phyloP scores from a whole-genome alignment of 2,329 filamentous ascomycete genomes.

The Pestalotiopsis sp. region DNA sequence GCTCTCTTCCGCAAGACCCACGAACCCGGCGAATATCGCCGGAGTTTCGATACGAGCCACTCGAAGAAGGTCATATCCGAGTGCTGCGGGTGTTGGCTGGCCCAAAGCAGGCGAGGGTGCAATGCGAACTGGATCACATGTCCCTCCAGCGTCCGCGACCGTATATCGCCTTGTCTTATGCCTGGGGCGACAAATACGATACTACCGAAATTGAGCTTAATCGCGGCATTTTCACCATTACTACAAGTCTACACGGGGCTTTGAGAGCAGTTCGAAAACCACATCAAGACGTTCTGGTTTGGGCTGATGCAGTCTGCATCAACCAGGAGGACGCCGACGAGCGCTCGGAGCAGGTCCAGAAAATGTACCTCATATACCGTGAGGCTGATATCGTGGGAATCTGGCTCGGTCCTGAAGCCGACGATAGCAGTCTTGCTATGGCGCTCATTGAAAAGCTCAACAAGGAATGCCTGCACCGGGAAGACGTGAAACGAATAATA shows the following conservation, averaged over 20 bases:
- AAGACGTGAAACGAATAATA: not conserved
- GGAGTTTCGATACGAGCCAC: not conserved
- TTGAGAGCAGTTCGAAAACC: not conserved
- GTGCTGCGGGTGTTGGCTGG: not conserved
- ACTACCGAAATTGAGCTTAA: not conserved
- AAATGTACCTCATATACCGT: not conserved
- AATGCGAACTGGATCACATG: not conserved
- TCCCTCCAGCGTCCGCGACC: not conserved
- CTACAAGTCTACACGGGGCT: not conserved
- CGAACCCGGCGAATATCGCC: too few species aligned
- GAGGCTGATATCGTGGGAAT: not conserved
- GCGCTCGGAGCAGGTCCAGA: not conserved
- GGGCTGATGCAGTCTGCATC: not conserved
- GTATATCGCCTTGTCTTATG: not conserved
- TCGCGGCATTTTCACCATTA: not conserved
- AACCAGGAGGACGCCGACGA: not conserved
- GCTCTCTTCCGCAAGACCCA: too few species aligned
- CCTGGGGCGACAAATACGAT: not conserved
- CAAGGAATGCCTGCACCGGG: too few species aligned
- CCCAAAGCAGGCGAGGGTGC: not conserved
- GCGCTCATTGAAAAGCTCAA: not conserved
- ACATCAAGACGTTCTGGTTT: not conserved
- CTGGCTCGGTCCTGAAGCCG: not conserved
- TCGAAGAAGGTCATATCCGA: not conserved
- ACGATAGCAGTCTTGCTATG: not conserved